Conservation (phyloP, 2,329 filamentous ascomycete species). For the Cyphellophora europaea region DNA sequence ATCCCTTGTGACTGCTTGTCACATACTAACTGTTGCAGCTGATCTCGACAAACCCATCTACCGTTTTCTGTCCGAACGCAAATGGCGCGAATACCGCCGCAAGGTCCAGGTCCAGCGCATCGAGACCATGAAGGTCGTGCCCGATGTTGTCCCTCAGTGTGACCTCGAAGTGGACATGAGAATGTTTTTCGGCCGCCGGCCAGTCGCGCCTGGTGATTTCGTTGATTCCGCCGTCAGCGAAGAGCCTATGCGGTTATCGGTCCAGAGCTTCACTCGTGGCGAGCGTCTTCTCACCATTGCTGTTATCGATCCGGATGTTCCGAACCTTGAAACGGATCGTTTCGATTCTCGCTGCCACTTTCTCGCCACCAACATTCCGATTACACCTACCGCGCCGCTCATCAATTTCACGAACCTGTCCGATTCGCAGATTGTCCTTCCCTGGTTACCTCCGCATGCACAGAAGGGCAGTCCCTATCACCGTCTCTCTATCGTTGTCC, state of each 20-base stretch:
- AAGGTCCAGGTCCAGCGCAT: conserved; percentile 77
- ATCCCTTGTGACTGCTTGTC: too few relatives aligned
- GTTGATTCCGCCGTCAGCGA: conserved; percentile 68
- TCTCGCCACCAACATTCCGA: conserved; percentile 64
- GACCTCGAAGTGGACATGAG: conserved; percentile 71
- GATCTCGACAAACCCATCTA: conserved; percentile 97
- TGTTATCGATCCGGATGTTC: conserved; percentile 85
- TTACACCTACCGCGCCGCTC: conserved; percentile 51
- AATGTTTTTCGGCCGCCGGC: conserved; percentile 64
- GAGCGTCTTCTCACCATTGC: conserved; percentile 74
- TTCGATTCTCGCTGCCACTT: conserved; percentile 82
- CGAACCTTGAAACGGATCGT: conserved; percentile 61
- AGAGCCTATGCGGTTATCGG: conserved; percentile 61
- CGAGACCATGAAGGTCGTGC: conserved; percentile 74
- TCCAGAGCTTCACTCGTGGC: conserved; percentile 78
- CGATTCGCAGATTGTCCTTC: conserved; percentile 58
- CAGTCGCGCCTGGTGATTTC: conserved; percentile 66
- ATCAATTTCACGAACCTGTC: conserved; percentile 57
- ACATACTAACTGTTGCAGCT: conserved; percentile 42
- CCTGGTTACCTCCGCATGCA: conserved; percentile 78
- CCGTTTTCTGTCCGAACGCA: conserved; percentile 72
- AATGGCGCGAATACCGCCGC: conserved; percentile 79
- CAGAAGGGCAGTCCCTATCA: conserved; percentile 91
- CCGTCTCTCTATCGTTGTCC: conserved; percentile 70
- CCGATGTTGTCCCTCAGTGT: conserved; percentile 75